phyloP scores from a whole-genome alignment of 805 yeast species.

The Maudiozyma barnettii region DNA sequence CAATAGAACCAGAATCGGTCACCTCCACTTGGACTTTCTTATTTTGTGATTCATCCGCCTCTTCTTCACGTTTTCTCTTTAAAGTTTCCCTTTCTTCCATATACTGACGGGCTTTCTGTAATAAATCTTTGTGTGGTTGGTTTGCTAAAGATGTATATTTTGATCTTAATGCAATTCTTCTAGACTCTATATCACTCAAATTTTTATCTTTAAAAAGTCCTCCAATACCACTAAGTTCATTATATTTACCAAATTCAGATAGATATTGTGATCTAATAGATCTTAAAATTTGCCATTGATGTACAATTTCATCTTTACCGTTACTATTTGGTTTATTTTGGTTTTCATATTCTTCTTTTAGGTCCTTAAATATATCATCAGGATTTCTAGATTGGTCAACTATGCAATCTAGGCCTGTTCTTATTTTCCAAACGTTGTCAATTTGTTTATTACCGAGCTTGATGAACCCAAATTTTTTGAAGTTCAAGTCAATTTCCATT shows the following conservation, averaged over 20 bases:
- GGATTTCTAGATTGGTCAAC: slow-evolving; percentile 17
- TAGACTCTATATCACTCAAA: slow-evolving; percentile 10
- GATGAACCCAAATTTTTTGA: slow-evolving; percentile 26
- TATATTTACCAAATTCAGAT: slow-evolving; percentile 30
- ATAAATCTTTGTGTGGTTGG: slow-evolving; percentile 13
- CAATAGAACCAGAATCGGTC: background rate
- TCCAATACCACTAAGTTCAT: slow-evolving; percentile 29
- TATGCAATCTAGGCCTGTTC: slow-evolving; percentile 33
- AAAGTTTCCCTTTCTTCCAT: slow-evolving; percentile 7
- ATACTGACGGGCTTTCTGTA: slow-evolving; percentile 17
- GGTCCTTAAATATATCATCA: slow-evolving; percentile 11
- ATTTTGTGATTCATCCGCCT: slow-evolving; percentile 1
- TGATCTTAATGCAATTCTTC: slow-evolving; percentile 5
- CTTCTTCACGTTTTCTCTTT: slow-evolving; percentile 12
- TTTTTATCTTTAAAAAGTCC: slow-evolving; percentile 31
- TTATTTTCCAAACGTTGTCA: slow-evolving; percentile 31
- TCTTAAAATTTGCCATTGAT: slow-evolving; percentile 38
- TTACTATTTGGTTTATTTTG: slow-evolving; percentile 4
- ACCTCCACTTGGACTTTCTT: background rate
- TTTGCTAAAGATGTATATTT: slow-evolving; percentile 8
- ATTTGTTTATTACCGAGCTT: slow-evolving; percentile 27
- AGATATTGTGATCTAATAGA: slow-evolving; percentile 31
- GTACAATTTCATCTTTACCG: slow-evolving; percentile 17
- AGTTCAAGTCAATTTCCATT: slow-evolving; percentile 10
- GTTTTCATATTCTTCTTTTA: slow-evolving; percentile 10